Conservation (phyloP, 2,329 filamentous ascomycete genomes). For the Triangularia setosa region DNA sequence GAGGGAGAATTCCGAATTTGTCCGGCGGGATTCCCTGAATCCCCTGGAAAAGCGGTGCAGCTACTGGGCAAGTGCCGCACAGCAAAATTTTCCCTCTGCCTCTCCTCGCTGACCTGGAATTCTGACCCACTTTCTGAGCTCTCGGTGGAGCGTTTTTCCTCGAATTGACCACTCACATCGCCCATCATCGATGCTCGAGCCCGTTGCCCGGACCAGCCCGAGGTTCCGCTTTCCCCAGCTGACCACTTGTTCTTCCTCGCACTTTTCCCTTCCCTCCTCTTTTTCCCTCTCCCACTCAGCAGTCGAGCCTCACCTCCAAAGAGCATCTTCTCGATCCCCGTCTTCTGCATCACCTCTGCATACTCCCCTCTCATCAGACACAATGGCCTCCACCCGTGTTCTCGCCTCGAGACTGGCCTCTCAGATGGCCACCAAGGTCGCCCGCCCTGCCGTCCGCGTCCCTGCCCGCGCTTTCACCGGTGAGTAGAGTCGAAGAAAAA, state of each 20-base stretch:
- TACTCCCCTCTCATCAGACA: constrained; percentile 51
- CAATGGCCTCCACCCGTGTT: constrained; percentile 77
- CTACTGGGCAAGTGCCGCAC: constrained; percentile 8
- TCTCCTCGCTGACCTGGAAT: constrained; percentile 21
- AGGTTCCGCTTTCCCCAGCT: constrained; percentile 27
- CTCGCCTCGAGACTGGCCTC: constrained; percentile 74
- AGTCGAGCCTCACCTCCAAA: constrained; percentile 25
- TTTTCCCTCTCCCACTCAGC: constrained; percentile 29
- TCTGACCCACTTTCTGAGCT: constrained; percentile 27
- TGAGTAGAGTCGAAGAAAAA: constrained; percentile 42
- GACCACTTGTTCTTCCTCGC: constrained; percentile 28
- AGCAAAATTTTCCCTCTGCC: constrained; percentile 20
- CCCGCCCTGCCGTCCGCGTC: constrained; percentile 68
- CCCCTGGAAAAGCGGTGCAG: constrained; percentile 2
- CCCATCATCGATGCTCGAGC: constrained; percentile 24
- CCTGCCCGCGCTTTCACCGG: constrained; percentile 72
- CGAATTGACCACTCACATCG: constrained; percentile 30
- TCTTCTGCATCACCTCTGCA: constrained; percentile 30
- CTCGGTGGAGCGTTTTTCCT: constrained; percentile 23
- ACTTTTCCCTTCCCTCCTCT: constrained; percentile 28
- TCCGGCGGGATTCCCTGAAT: constrained; percentile 21
- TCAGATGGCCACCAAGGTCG: constrained; percentile 73
- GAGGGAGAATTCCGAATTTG: constrained; percentile 25
- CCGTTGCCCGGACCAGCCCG: constrained; percentile 31
- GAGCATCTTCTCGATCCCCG: constrained; percentile 35